A percentile compares a stretch with the other conserved stretches of the same genome.
phyloP scores from a whole-genome alignment of 2,329 filamentous ascomycete genomes.

The Diaporthe vexans region DNA sequence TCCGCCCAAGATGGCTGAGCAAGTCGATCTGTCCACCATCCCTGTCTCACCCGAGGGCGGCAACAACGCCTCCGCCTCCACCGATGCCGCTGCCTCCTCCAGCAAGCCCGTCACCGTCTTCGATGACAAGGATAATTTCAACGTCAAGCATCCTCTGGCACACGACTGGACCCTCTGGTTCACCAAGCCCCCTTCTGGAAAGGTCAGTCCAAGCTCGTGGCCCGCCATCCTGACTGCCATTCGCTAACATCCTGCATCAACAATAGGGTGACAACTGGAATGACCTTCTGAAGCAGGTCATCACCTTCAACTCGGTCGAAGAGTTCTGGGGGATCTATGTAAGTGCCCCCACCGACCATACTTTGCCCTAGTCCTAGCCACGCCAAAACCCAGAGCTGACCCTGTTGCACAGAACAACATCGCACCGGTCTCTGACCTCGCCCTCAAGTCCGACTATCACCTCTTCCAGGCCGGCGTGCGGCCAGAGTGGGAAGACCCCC shows the following conservation, averaged over 20 bases:
- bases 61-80: conserved; percentile 64
- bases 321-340: conserved; percentile 99
- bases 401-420: conserved; percentile 87
- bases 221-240: conserved; percentile 28
- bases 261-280: conserved; percentile 97
- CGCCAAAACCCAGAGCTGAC: conserved; percentile 33
- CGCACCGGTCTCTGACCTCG: conserved; percentile 92
- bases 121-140: conserved; percentile 99
- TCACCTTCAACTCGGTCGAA: conserved; percentile 98
- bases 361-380: neutral
- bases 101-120: conserved; percentile 90
- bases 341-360: conserved; percentile 57
- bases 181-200: conserved; percentile 96
- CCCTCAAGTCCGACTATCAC: conserved; percentile 98
- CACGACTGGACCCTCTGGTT: conserved; percentile 99
- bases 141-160: conserved; percentile 98
- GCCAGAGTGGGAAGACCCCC: conserved; percentile 97
- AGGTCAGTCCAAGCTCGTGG: conserved; percentile 68
- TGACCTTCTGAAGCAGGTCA: conserved; percentile 96
- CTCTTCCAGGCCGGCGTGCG: conserved; percentile 98
- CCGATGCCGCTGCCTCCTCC: conserved; percentile 60
- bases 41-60: conserved; percentile 76
- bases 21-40: conserved; percentile 78
- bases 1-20: conserved; percentile 59
- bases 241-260: conserved; percentile 44